Evolutionary conservation across 352 stramenopile species (phyloP).

Genomic region (Sclerospora graminicola): DNA sequence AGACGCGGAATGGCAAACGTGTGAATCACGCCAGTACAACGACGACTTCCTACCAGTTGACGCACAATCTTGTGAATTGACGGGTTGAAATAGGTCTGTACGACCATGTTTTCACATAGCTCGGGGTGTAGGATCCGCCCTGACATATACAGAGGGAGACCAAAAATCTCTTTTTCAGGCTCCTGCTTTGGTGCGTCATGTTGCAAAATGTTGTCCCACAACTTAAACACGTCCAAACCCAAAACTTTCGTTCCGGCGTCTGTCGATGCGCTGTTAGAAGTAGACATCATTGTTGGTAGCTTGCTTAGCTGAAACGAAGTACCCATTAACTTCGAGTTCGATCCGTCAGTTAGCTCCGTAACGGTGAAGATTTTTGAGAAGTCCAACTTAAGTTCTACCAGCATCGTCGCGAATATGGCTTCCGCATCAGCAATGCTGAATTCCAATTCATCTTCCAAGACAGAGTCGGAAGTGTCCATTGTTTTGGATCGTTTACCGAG

Average conservation of each 20-base stretch:
- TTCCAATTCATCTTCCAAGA: slow-evolving; percentile 38
- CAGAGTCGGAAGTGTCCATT: slow-evolving; percentile 14
- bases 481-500: slow-evolving; percentile 59
- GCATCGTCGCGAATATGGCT: slow-evolving; percentile 79
- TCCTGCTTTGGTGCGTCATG: slow-evolving; percentile 50
- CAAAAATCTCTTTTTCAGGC: slow-evolving; percentile 69
- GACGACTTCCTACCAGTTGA: slow-evolving; percentile 63
- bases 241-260: slow-evolving; percentile 7
- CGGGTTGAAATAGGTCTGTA: slow-evolving; percentile 73
- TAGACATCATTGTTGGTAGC: slow-evolving; percentile 7
- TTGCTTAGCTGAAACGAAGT: slow-evolving; percentile 57
- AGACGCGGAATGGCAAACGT: slow-evolving; percentile 36
- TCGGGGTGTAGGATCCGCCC: slow-evolving; percentile 70
- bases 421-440: slow-evolving; percentile 70
- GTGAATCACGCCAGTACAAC: slow-evolving; percentile 66
- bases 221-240: slow-evolving; percentile 24
- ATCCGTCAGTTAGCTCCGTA: slow-evolving; percentile 72
- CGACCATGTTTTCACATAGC: slow-evolving; percentile 80
- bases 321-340: slow-evolving; percentile 83
- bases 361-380: slow-evolving; percentile 79
- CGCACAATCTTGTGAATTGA: slow-evolving; percentile 82
- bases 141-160: slow-evolving; percentile 77
- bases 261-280: neutral
- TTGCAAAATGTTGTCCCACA: slow-evolving; percentile 64
- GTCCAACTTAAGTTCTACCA: slow-evolving; percentile 84